Evolutionary conservation across 495 filamentous ascomycete species (phyloP).

Genomic region (Neurospora tetraspora): DNA sequence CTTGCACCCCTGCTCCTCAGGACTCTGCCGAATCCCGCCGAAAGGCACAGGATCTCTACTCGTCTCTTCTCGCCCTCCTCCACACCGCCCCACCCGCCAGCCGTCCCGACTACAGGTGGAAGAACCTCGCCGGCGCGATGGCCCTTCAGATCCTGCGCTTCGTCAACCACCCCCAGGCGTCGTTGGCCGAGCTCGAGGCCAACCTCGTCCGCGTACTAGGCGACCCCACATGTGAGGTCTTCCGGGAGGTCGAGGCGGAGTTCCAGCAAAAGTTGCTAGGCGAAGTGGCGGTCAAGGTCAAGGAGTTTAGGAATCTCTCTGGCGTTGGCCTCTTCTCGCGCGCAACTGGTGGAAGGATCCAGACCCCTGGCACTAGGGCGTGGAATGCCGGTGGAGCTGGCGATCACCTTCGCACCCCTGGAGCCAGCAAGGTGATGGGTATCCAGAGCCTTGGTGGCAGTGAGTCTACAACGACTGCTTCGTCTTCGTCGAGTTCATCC

Average conservation of each 20-base stretch:
- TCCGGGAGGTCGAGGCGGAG: conserved; percentile 29
- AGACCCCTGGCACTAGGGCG: conserved; percentile 9
- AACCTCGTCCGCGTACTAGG: conserved; percentile 27
- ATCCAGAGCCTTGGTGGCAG: conserved; percentile 2
- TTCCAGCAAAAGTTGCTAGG: conserved; percentile 32
- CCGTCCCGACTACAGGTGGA: conserved; percentile 29
- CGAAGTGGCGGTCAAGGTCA: conserved; percentile 34
- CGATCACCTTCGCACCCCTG: conserved; percentile 11
- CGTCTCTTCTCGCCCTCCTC: conserved; percentile 35
- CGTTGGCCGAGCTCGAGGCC: conserved; percentile 35
- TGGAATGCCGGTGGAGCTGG: conserved; percentile 13
- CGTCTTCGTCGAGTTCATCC: conserved; percentile 1
- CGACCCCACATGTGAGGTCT: conserved; percentile 22
- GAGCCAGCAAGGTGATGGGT: conserved; percentile 12
- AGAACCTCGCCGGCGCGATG: conserved; percentile 29
- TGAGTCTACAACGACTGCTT: not conserved
- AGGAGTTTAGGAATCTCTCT: conserved; percentile 39
- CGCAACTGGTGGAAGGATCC: conserved; percentile 34
- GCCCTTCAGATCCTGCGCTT: conserved; percentile 45
- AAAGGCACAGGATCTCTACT: conserved; percentile 28
- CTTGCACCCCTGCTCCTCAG: conserved; percentile 16
- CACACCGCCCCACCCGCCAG: conserved; percentile 28
- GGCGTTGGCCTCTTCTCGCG: conserved; percentile 41
- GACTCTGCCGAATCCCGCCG: conserved; percentile 24
- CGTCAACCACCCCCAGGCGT: conserved; percentile 32